Evolutionary conservation across 345 rosid species (phyloP).

Genomic region (Psidium guajava): DNA sequence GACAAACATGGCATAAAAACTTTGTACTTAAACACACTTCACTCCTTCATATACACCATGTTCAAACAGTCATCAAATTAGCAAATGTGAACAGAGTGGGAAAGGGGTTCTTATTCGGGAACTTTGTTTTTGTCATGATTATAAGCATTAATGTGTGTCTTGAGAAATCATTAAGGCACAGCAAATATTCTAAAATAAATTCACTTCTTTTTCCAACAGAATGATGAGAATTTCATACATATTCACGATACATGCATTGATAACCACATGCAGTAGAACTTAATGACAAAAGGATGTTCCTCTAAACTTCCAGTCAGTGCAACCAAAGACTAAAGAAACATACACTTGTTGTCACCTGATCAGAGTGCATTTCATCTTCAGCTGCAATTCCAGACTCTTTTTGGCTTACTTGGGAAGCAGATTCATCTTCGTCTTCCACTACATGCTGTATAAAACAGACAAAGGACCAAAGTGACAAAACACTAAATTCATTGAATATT

Average conservation of each 20-base stretch:
- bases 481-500: not conserved
- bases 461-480: not conserved
- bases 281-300: not conserved
- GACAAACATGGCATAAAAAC: not conserved
- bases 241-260: not conserved
- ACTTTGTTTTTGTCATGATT: not conserved
- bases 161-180: not conserved
- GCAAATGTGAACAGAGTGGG: not conserved
- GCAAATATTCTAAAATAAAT: not conserved
- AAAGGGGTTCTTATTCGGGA: not conserved
- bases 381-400: slow-evolving; percentile 19
- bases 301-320: not conserved
- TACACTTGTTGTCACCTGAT: slow-evolving; percentile 11
- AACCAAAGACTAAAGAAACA: not conserved
- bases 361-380: slow-evolving; percentile 20
- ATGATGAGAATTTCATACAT: not conserved
- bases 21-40: not conserved
- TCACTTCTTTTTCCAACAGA: not conserved
- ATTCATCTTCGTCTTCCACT: slow-evolving; percentile 15
- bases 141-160: not conserved
- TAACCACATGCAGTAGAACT: not conserved
- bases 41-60: not conserved
- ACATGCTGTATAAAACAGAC: slow-evolving; percentile 23
- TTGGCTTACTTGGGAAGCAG: slow-evolving; percentile 19
- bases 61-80: not conserved